phyloP scores from a whole-genome alignment of 1,139 yeast genomes.

The Kurtzmaniella quercitrusa region DNA sequence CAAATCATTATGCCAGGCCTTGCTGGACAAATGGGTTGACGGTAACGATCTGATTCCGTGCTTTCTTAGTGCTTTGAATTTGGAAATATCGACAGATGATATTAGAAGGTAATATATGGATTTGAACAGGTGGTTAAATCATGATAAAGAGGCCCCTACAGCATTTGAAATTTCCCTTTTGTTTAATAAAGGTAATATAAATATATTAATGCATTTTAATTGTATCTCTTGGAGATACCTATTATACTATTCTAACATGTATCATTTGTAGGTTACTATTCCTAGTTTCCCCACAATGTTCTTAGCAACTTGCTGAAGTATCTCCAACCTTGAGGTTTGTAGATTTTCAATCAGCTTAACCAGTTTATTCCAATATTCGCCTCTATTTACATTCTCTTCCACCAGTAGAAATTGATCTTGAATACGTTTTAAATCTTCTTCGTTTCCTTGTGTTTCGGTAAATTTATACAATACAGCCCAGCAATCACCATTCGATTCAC shows the following conservation, averaged over 20 bases:
- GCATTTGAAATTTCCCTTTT: no score
- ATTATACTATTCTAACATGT: not conserved
- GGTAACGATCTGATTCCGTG: conserved; percentile 74
- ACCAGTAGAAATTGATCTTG: conserved; percentile 10
- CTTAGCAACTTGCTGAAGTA: not conserved
- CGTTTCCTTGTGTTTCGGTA: conserved; percentile 18
- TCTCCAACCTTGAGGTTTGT: not conserved
- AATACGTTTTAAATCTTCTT: conserved; percentile 24
- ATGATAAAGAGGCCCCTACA: no score
- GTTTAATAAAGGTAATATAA: no score
- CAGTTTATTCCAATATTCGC: conserved; percentile 51
- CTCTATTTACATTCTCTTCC: conserved; percentile 51
- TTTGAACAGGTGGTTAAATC: no score
- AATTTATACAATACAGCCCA: conserved; percentile 69
- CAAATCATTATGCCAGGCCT: conserved; percentile 48
- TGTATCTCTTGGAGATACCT: not conserved
- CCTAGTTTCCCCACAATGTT: not conserved
- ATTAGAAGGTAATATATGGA: no score
- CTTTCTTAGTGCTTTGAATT: conserved; percentile 70
- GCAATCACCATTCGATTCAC: conserved; percentile 65
- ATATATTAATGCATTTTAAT: not conserved
- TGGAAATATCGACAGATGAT: conserved; percentile 39
- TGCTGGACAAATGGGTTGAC: conserved; percentile 63
- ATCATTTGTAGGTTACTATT: not conserved
- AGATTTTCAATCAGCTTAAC: conserved; percentile 42